A percentile compares a stretch with the other conserved stretches of the same genome.
Evolutionary conservation across 208 protist genomes (phyloP).

Genomic region (Leishmania guyanensis): DNA sequence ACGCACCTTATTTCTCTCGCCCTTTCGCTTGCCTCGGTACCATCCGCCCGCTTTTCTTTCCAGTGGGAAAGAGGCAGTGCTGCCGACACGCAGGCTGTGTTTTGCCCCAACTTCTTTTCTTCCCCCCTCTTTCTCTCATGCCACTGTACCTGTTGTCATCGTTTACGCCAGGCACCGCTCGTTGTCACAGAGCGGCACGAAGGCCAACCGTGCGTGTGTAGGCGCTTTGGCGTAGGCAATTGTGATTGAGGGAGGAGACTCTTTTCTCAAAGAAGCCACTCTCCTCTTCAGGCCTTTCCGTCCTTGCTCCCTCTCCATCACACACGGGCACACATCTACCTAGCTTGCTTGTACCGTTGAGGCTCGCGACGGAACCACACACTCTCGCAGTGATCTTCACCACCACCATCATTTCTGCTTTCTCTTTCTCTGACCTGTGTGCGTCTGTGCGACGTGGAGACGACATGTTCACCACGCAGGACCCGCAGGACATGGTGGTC

Average conservation of each 20-base stretch:
- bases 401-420: not conserved
- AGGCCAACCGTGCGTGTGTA: not conserved
- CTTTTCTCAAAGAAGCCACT: slow-evolving; percentile 1
- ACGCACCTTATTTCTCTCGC: not conserved
- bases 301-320: not conserved
- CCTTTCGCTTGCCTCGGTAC: not conserved
- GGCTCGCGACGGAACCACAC: not conserved
- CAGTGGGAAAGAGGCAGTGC: not conserved
- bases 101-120: not conserved
- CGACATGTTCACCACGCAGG: slow-evolving; percentile 23
- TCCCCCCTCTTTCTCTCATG: not conserved
- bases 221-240: not conserved
- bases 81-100: not conserved
- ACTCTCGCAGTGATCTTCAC: not conserved
- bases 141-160: too few species aligned
- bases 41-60: not conserved
- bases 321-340: slow-evolving; percentile 5
- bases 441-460: not conserved
- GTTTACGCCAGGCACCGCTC: not conserved
- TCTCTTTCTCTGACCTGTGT: not conserved
- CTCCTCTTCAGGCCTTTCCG: not conserved
- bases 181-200: not conserved
- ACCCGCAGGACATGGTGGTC: slow-evolving; percentile 19
- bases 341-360: not conserved
- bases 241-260: not conserved